Evolutionary conservation across 225 moss, liverwort and hornwort species (phyloP).

Genomic region (Polytrichum commune): DNA sequence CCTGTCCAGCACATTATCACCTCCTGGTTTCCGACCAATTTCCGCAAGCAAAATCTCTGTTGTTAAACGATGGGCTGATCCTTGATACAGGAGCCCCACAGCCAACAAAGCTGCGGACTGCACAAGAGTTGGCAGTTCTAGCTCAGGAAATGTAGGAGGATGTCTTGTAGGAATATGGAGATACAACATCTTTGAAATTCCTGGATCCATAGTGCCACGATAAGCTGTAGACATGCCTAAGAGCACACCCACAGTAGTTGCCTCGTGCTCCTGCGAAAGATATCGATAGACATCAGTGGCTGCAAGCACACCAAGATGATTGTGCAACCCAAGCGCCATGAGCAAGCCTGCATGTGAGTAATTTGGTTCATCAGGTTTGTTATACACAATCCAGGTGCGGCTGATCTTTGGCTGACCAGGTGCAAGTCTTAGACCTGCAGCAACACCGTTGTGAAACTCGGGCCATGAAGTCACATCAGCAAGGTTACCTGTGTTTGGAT

Average conservation of each 20-base stretch:
- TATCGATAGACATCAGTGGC: slow-evolving; percentile 68
- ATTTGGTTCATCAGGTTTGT: slow-evolving; percentile 65
- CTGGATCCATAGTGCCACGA: slow-evolving; percentile 63
- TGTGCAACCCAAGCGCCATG: slow-evolving; percentile 63
- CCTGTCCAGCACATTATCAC: slow-evolving; percentile 51
- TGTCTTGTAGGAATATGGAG: slow-evolving; percentile 67
- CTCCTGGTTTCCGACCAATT: slow-evolving; percentile 65
- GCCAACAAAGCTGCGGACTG: slow-evolving; percentile 71
- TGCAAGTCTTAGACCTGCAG: slow-evolving; percentile 58
- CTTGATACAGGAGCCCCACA: slow-evolving; percentile 62
- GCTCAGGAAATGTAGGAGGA: slow-evolving; percentile 60
- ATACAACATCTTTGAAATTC: slow-evolving; percentile 68
- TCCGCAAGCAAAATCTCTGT: slow-evolving; percentile 57
- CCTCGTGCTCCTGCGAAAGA: slow-evolving; percentile 62
- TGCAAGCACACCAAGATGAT: slow-evolving; percentile 57
- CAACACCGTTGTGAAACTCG: slow-evolving; percentile 67
- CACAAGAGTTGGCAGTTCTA: slow-evolving; percentile 65
- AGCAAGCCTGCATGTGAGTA: slow-evolving; percentile 60
- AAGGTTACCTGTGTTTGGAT: slow-evolving; percentile 49
- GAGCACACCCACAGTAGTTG: slow-evolving; percentile 66
- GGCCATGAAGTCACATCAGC: slow-evolving; percentile 62
- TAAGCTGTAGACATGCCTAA: slow-evolving; percentile 68
- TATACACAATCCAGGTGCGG: slow-evolving; percentile 67
- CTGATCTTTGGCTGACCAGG: slow-evolving; percentile 68
- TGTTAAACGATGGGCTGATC: slow-evolving; percentile 66